phyloP scores from a whole-genome alignment of 1,284 basidiomycete species.

The Cystobasidiaceae sp. region DNA sequence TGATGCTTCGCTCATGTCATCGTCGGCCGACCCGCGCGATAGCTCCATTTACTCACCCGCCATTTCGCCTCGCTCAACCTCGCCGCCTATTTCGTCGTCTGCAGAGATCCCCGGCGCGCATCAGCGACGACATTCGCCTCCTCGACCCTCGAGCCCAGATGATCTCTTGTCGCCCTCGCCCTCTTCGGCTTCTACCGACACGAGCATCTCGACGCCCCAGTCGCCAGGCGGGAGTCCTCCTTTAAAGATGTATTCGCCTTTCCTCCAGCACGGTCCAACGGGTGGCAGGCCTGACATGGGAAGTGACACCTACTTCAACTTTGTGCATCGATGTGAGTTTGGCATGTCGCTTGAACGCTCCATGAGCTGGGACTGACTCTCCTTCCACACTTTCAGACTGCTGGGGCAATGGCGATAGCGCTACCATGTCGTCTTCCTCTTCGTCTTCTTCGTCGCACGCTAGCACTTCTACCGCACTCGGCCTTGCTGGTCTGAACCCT shows the following conservation, averaged over 20 bases:
- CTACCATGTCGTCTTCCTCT: not conserved
- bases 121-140: constrained; percentile 16
- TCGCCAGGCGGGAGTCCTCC: constrained; percentile 22
- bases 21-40: constrained; percentile 19
- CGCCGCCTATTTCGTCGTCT: constrained; percentile 15
- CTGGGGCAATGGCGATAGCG: constrained; percentile 27
- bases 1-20: constrained; percentile 6
- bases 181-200: constrained; percentile 29
- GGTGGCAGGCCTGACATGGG: constrained; percentile 25
- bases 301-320: constrained; percentile 31
- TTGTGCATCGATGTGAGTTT: constrained; percentile 29
- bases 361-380: not conserved
- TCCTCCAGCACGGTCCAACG: constrained; percentile 6
- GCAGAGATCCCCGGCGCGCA: constrained; percentile 11
- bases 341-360: not conserved
- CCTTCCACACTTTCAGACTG: constrained; percentile 2
- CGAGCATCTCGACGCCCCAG: constrained; percentile 30
- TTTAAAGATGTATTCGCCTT: constrained; percentile 23
- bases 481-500: constrained; percentile 20
- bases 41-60: constrained; percentile 26
- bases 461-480: constrained; percentile 27
- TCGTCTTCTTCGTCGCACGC: constrained; percentile 14
- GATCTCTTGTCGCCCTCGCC: constrained; percentile 29
- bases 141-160: constrained; percentile 9
- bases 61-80: constrained; percentile 9